Conservation (phyloP, 2,329 filamentous ascomycete genomes). For the Fonsecaea nubica region DNA sequence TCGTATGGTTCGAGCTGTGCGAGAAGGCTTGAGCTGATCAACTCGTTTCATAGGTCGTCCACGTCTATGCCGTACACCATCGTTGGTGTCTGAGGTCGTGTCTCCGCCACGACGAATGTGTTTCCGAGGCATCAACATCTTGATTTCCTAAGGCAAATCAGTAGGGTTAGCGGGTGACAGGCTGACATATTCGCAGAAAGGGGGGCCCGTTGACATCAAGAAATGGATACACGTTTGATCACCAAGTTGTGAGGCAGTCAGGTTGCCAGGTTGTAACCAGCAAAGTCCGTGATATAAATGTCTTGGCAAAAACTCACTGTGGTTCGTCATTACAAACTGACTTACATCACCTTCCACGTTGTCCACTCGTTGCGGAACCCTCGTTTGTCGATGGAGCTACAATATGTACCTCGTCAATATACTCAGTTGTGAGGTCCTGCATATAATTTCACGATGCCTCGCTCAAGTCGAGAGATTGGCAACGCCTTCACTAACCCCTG, state of each 20-base stretch:
- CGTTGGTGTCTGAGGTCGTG: background rate
- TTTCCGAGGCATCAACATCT: slow-evolving; percentile 22
- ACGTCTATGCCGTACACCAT: slow-evolving; percentile 5
- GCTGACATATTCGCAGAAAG: background rate
- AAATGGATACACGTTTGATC: too few species aligned
- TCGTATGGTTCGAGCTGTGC: slow-evolving; percentile 25
- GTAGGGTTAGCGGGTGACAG: background rate
- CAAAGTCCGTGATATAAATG: background rate
- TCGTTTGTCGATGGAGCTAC: background rate
- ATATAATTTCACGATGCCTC: too few species aligned
- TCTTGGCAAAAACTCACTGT: background rate
- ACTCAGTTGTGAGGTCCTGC: background rate
- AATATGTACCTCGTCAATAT: background rate
- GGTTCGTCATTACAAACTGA: background rate
- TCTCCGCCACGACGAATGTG: background rate
- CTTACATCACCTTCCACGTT: background rate
- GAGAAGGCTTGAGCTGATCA: slow-evolving; percentile 29
- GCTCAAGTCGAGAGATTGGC: background rate
- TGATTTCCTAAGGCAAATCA: background rate
- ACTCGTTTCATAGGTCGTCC: slow-evolving; percentile 36
- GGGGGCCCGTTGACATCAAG: too few species aligned
- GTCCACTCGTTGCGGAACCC: background rate
- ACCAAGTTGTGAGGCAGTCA: too few species aligned
- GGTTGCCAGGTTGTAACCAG: too few species aligned
- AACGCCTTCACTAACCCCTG: background rate